Percentiles rank a stretch among this genome's conserved stretches.
These are phyloP conservation scores for Penicillium sclerotigenum DNA, from an alignment of 2,329 filamentous ascomycete species.

Conservation along the genomic window DNA sequence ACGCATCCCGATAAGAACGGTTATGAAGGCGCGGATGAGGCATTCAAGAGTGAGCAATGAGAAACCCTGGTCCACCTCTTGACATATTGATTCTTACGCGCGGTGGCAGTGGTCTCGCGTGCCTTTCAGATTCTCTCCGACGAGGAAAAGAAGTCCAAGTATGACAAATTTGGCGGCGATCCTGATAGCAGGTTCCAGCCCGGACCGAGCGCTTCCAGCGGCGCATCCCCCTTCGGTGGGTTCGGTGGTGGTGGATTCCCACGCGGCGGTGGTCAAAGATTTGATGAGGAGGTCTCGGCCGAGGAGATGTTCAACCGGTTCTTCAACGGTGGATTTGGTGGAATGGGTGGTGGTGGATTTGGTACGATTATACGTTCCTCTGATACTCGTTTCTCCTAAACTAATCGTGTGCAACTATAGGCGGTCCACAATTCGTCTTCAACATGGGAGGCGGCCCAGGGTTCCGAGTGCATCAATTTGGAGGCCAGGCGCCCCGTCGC, in stretches of 20 bases:
- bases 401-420: constrained; percentile 26
- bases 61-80: not conserved
- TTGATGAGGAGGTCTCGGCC: constrained; percentile 88
- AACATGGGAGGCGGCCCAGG: constrained; percentile 90
- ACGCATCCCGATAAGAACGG: constrained; percentile 99
- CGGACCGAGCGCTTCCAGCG: constrained; percentile 39
- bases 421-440: constrained; percentile 86
- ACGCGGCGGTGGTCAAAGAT: constrained; percentile 51
- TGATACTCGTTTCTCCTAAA: not conserved
- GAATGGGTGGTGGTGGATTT: constrained; percentile 57
- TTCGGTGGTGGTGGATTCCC: constrained; percentile 50
- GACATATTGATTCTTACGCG: constrained; percentile 1
- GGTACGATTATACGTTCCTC: constrained; percentile 46
- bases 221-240: constrained; percentile 44
- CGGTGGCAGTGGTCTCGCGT: constrained; percentile 69
- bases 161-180: constrained; percentile 84
- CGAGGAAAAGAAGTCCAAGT: constrained; percentile 86
- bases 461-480: constrained; percentile 92
- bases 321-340: constrained; percentile 69
- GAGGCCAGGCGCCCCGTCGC: constrained; percentile 71
- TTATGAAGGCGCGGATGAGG: constrained; percentile 90
- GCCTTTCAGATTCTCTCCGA: constrained; percentile 93
- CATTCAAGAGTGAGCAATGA: constrained; percentile 73
- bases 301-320: constrained; percentile 97
- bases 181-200: constrained; percentile 81